These are phyloP conservation scores for Boletus pseudopeckii DNA, from an alignment of 768 basidiomycete species.

Conservation along the genomic window DNA sequence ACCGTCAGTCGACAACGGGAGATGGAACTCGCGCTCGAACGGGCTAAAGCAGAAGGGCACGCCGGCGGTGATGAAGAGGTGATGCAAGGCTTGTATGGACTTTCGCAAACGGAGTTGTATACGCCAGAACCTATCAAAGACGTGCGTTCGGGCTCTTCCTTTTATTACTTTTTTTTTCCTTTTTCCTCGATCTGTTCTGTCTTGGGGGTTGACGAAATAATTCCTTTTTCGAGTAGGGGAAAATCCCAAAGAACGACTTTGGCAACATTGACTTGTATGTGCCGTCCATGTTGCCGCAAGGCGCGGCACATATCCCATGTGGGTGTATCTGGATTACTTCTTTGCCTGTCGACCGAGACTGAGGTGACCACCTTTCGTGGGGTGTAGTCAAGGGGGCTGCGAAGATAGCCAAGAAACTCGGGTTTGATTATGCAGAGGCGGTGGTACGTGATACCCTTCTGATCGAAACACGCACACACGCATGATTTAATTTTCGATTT, in stretches of 20 bases:
- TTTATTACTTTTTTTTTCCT: slow-evolving; percentile 6
- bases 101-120: slow-evolving; percentile 81
- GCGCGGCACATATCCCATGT: slow-evolving; percentile 91
- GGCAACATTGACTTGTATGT: slow-evolving; percentile 97
- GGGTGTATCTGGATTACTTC: slow-evolving; percentile 33
- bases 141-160: slow-evolving; percentile 63
- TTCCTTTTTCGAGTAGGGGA: slow-evolving; percentile 55
- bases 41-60: slow-evolving; percentile 34
- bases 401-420: slow-evolving; percentile 84
- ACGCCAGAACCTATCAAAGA: slow-evolving; percentile 77
- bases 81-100: slow-evolving; percentile 86
- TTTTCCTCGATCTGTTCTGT: not conserved
- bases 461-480: not conserved
- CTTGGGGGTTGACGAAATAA: slow-evolving; percentile 2
- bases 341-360: slow-evolving; percentile 7
- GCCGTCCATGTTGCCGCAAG: slow-evolving; percentile 88
- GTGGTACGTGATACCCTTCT: slow-evolving; percentile 60
- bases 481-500: slow-evolving; percentile 5
- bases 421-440: slow-evolving; percentile 90
- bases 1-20: slow-evolving; percentile 79
- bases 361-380: slow-evolving; percentile 10
- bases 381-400: slow-evolving; percentile 74
- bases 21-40: slow-evolving; percentile 54
- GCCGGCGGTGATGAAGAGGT: slow-evolving; percentile 47
- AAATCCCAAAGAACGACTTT: slow-evolving; percentile 91